Evolutionary conservation across 768 basidiomycete species (phyloP).

Genomic region (Suillus lakei): DNA sequence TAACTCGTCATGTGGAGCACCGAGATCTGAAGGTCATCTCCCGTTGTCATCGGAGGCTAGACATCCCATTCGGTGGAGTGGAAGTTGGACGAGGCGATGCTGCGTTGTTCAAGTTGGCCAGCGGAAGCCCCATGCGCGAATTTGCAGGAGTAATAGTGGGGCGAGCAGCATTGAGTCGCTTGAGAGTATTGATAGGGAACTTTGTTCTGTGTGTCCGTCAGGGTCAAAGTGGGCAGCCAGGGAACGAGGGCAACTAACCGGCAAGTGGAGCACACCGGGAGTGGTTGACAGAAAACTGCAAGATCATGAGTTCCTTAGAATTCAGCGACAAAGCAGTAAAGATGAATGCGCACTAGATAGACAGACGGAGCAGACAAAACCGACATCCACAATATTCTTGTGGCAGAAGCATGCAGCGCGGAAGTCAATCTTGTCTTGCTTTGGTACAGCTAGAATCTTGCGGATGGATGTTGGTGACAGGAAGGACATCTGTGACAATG

Average conservation of each 20-base stretch:
- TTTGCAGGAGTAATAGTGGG: slow-evolving; percentile 40
- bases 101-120: slow-evolving; percentile 39
- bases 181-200: slow-evolving; percentile 92
- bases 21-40: neutral
- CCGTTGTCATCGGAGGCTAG: slow-evolving; percentile 16
- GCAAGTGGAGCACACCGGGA: slow-evolving; percentile 94
- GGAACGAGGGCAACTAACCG: slow-evolving; percentile 56
- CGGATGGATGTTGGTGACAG: slow-evolving; percentile 74
- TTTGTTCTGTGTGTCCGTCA: slow-evolving; percentile 65
- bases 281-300: slow-evolving; percentile 90
- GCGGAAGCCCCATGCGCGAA: slow-evolving; percentile 35
- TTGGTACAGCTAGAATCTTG: slow-evolving; percentile 79
- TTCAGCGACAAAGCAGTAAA: slow-evolving; percentile 12
- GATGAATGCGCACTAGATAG: slow-evolving; percentile 78
- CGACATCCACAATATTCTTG: slow-evolving; percentile 94
- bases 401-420: slow-evolving; percentile 99
- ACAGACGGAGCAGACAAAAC: slow-evolving; percentile 99
- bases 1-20: neutral
- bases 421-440: slow-evolving; percentile 95
- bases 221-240: slow-evolving; percentile 2
- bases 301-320: slow-evolving; percentile 5
- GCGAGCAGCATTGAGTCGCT: slow-evolving; percentile 72
- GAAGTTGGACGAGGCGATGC: slow-evolving; percentile 26
- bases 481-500: slow-evolving; percentile 77
- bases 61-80: slow-evolving; percentile 24